phyloP scores from a whole-genome alignment of 257 asterid species.

The Knoxia roxburghii region DNA sequence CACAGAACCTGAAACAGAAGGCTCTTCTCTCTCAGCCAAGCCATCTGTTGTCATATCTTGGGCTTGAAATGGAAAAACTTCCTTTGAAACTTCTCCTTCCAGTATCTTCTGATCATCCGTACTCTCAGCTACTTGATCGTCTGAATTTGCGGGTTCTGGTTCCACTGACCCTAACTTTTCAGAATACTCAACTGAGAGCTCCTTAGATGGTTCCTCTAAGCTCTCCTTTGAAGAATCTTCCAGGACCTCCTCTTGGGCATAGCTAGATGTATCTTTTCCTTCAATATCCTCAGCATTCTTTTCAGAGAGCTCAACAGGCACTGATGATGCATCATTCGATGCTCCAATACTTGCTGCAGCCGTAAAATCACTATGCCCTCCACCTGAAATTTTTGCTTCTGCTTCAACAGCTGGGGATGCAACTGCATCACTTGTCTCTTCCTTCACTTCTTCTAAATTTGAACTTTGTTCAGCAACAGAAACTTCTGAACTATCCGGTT shows the following conservation, averaged over 20 bases:
- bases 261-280: conserved; percentile 39
- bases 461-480: conserved; percentile 28
- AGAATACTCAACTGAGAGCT: conserved; percentile 31
- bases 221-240: conserved; percentile 29
- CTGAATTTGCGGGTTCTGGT: conserved; percentile 35
- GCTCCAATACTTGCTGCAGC: conserved; percentile 32
- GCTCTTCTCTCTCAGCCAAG: conserved; percentile 36
- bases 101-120: conserved; percentile 27
- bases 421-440: conserved; percentile 34
- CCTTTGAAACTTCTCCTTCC: conserved; percentile 30
- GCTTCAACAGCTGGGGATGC: conserved; percentile 35
- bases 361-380: conserved; percentile 32
- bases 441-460: conserved; percentile 34
- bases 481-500: conserved; percentile 30
- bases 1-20: conserved; percentile 37
- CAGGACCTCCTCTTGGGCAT: conserved; percentile 28
- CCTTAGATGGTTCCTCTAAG: conserved; percentile 28
- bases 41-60: conserved; percentile 31
- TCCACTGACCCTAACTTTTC: conserved; percentile 27
- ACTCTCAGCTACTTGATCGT: conserved; percentile 37
- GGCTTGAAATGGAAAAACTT: conserved; percentile 33
- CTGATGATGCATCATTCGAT: conserved; percentile 27
- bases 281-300: conserved; percentile 31
- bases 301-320: conserved; percentile 39
- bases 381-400: conserved; percentile 27